phyloP scores from a whole-genome alignment of 306 rosid species.

The Lotus japonicus region DNA sequence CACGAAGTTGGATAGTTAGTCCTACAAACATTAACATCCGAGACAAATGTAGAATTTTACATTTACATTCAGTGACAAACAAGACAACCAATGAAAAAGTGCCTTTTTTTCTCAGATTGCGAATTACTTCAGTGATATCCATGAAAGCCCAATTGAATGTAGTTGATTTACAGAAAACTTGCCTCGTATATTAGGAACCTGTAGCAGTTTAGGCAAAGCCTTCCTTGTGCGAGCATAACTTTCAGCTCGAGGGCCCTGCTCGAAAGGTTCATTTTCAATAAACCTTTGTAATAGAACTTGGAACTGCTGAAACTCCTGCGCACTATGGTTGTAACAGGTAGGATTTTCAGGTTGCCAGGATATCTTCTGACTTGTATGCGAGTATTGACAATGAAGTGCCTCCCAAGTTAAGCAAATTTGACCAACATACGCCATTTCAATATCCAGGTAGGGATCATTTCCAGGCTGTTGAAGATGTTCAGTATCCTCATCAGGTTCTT shows the following conservation, averaged over 20 bases:
- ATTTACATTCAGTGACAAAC: neutral
- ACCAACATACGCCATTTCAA: constrained; percentile 89
- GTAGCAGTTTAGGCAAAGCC: constrained; percentile 65
- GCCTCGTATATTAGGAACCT: constrained; percentile 85
- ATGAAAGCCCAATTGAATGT: neutral
- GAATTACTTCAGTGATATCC: neutral
- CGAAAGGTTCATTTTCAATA: constrained; percentile 94
- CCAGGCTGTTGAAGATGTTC: constrained; percentile 69
- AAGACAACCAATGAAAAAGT: neutral
- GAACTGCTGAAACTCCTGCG: constrained; percentile 86
- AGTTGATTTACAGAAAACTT: neutral
- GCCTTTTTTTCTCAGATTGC: neutral
- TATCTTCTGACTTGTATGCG: constrained; percentile 70
- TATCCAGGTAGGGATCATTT: constrained; percentile 52
- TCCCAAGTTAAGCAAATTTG: constrained; percentile 95
- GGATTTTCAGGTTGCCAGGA: constrained; percentile 73
- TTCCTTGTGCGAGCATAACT: constrained; percentile 67
- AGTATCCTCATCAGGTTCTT: constrained; percentile 66
- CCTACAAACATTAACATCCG: neutral
- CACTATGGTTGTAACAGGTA: constrained; percentile 66
- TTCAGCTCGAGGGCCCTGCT: constrained; percentile 66
- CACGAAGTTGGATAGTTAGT: constrained; percentile 7
- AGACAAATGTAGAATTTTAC: neutral
- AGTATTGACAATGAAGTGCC: constrained; percentile 92
- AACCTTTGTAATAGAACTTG: constrained; percentile 88